Conservation (phyloP, 768 basidiomycete genomes). For the Xerocomellus intermedius region DNA sequence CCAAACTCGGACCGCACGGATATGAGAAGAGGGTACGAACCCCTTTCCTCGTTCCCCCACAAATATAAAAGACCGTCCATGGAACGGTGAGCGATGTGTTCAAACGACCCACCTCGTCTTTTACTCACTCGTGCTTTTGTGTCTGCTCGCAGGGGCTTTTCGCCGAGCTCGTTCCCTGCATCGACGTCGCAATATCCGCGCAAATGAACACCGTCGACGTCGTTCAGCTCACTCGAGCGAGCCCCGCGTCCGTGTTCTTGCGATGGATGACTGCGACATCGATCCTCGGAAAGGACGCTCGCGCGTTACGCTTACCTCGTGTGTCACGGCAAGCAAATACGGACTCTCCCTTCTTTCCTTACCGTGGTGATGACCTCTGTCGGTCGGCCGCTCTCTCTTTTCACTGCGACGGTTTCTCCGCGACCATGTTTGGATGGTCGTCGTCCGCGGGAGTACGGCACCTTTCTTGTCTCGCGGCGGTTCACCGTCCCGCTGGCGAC, state of each 20-base stretch:
- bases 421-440: no score
- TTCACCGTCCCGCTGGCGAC: no score
- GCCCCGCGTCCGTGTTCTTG: conserved; percentile 47
- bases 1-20: neutral
- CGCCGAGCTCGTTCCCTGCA: conserved; percentile 29
- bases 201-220: conserved; percentile 29
- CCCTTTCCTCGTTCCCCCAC: neutral
- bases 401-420: no score
- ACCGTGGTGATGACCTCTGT: neutral
- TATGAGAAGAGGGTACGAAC: neutral
- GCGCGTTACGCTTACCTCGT: conserved; percentile 11
- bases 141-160: conserved; percentile 10
- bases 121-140: conserved; percentile 1
- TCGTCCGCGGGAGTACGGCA: no score
- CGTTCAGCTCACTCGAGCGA: conserved; percentile 27
- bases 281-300: conserved; percentile 40
- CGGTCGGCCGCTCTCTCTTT: no score
- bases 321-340: neutral
- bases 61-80: conserved; percentile 17
- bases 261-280: conserved; percentile 78
- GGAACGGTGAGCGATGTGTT: conserved; percentile 16
- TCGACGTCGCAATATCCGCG: conserved; percentile 33
- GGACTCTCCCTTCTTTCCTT: neutral
- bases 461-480: no score
- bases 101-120: conserved; percentile 2